Evolutionary conservation across 345 rosid species (phyloP), one percentile per base, ranked within the genome.

Genomic region (Citrus trifoliata): DNA sequence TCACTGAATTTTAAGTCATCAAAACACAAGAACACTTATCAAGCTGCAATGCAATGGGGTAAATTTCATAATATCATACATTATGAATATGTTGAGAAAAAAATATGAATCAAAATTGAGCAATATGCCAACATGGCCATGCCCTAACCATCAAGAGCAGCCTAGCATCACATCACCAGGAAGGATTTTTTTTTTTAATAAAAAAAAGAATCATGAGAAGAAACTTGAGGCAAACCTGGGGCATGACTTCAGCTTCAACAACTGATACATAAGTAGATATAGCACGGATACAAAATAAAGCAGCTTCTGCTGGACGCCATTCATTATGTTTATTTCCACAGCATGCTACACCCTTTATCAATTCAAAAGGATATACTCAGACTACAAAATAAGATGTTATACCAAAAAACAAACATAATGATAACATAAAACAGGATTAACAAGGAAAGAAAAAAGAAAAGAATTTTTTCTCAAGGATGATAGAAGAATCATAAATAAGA

Each of bases 231-330:
- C 77, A 55, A 80, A 96, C 98, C 98, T 87, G 93, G 75, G 99
- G 98, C 99, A 96, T 89, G 62, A 94, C 93, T 82, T 92, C 97
- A 74, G 87, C 87, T 88, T 96, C 99, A 78, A 75, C 85, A 75
- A 76, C 83, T 53, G 98, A 92, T 72, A 94, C 99, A 83, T 94
- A 92, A 76, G 82, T 89, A 58, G 99, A 93, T 86, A 94, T 87
- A 71, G 98, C 97, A 81, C 92, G 87, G 73, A 96, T 93, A 85
- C 99, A 94, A 86, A 93, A 96, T 83, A 96, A 87, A 79, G 94
- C 93, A 89, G 99, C 98, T 90, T 96, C 98, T 76, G 98, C 94
- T 3, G 94, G 94, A 85, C 88, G 97, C 98, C 99, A 94, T 78
- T 94, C 91, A 70, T 77, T 88, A 37, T 79, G 83, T 59, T 86